Evolutionary conservation across 1,284 basidiomycete genomes (phyloP).

Genomic region (Moniliophthora roreri): DNA sequence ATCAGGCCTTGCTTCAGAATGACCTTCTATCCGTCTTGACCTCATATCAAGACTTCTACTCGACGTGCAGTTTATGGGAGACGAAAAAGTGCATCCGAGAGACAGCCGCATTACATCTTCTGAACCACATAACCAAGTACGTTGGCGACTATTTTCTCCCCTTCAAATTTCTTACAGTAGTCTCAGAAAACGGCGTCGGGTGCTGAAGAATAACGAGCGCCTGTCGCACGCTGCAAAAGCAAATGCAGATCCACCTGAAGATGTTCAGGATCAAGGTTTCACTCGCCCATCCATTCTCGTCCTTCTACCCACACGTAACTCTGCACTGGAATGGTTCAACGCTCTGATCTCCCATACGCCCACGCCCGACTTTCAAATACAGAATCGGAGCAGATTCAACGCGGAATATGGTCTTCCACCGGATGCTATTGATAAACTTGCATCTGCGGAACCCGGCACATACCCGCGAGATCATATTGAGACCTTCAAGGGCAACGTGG

Average conservation of each 20-base stretch:
- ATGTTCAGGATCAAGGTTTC: slow-evolving; percentile 95
- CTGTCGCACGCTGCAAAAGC: slow-evolving; percentile 68
- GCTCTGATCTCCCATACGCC: slow-evolving; percentile 72
- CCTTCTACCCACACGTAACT: slow-evolving; percentile 90
- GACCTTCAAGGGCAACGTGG: slow-evolving; percentile 95
- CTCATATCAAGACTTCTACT: slow-evolving; percentile 73
- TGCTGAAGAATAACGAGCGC: slow-evolving; percentile 95
- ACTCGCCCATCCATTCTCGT: slow-evolving; percentile 94
- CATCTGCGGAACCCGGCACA: slow-evolving; percentile 66
- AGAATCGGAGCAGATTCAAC: slow-evolving; percentile 83
- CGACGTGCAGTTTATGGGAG: slow-evolving; percentile 60
- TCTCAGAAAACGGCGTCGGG: slow-evolving; percentile 81
- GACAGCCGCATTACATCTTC: slow-evolving; percentile 69
- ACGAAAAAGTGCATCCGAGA: slow-evolving; percentile 58
- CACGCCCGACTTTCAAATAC: slow-evolving; percentile 68
- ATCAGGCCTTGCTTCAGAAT: slow-evolving; percentile 56
- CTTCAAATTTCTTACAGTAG: slow-evolving; percentile 7
- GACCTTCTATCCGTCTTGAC: slow-evolving; percentile 66
- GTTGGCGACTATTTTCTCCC: slow-evolving; percentile 19
- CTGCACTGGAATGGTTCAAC: slow-evolving; percentile 78
- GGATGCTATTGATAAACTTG: slow-evolving; percentile 82
- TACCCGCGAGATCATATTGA: slow-evolving; percentile 92
- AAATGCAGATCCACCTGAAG: slow-evolving; percentile 55
- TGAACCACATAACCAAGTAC: slow-evolving; percentile 88
- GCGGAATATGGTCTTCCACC: slow-evolving; percentile 83